phyloP scores from a whole-genome alignment of 2,329 filamentous ascomycete species.

The Xylariales sp. region DNA sequence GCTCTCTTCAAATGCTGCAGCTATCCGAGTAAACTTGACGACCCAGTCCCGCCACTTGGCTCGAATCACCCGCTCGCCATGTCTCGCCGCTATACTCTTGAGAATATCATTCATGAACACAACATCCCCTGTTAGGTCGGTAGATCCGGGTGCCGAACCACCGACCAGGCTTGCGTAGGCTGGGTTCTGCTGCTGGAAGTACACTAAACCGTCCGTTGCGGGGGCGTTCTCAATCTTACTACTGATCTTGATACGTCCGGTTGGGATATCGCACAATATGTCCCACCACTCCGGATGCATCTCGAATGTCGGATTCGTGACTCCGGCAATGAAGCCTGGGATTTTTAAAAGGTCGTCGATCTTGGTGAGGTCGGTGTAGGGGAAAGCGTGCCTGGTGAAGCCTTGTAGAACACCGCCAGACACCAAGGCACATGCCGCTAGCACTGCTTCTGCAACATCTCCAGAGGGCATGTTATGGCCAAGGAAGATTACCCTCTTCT shows the following conservation, averaged over 20 bases:
- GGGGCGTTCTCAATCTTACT: conserved; percentile 77
- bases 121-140: conserved; percentile 78
- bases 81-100: conserved; percentile 76
- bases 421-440: conserved; percentile 91
- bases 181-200: conserved; percentile 79
- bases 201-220: conserved; percentile 77
- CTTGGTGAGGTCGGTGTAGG: conserved; percentile 96
- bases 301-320: conserved; percentile 95
- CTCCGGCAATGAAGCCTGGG: conserved; percentile 94
- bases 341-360: conserved; percentile 95
- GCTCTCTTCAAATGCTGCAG: conserved; percentile 89
- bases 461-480: conserved; percentile 93
- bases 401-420: conserved; percentile 89
- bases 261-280: conserved; percentile 86
- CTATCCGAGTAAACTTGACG: conserved; percentile 86
- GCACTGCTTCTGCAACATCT: conserved; percentile 94
- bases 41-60: conserved; percentile 95
- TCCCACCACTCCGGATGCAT: conserved; percentile 98
- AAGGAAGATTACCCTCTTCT: conserved; percentile 94
- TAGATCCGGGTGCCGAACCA: conserved; percentile 20
- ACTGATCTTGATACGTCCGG: conserved; percentile 91
- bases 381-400: conserved; percentile 94
- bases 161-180: conserved; percentile 46
- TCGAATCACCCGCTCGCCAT: conserved; percentile 85
- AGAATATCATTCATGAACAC: conserved; percentile 86